A percentile compares a stretch with the other conserved stretches of the same genome.
Evolutionary conservation across 108 stramenopile genomes (phyloP).

Genomic region (Skeletonema menzelii): DNA sequence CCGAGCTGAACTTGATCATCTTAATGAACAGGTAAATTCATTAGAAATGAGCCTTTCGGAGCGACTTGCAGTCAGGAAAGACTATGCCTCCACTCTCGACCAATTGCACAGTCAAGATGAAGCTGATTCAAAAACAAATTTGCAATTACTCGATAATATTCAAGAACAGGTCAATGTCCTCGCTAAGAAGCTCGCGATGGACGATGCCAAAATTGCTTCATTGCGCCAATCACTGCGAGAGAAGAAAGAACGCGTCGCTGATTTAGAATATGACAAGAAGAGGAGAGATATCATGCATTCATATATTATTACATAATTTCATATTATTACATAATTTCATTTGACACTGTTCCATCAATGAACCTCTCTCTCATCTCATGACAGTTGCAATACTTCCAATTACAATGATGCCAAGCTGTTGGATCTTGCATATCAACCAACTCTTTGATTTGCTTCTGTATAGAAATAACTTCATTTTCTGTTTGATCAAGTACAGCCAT

Average conservation of each 20-base stretch:
- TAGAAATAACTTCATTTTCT: slow-evolving; percentile 52
- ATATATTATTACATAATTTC: not conserved
- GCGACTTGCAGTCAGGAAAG: not conserved
- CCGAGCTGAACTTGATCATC: not conserved
- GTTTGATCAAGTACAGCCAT: slow-evolving; percentile 45
- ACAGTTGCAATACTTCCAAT: slow-evolving; percentile 84
- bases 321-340: not conserved
- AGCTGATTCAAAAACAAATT: not conserved
- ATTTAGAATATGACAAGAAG: not conserved
- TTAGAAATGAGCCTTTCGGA: not conserved
- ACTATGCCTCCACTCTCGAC: not conserved
- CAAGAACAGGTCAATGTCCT: not conserved
- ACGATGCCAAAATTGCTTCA: not conserved
- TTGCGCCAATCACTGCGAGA: slow-evolving; percentile 3
- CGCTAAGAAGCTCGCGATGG: not conserved
- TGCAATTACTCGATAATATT: not conserved
- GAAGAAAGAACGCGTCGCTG: not conserved
- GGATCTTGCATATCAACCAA: slow-evolving; percentile 72
- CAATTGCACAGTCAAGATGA: not conserved
- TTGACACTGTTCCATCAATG: slow-evolving; percentile 59
- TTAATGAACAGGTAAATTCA: not conserved
- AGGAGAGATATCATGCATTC: not conserved
- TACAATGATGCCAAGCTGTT: slow-evolving; percentile 70
- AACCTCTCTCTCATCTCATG: slow-evolving; percentile 72
- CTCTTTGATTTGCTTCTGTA: slow-evolving; percentile 53